Evolutionary conservation across 176 grass and related monocot species (phyloP), one percentile per base, ranked within the genome.

Genomic region (Paspalum notatum): DNA sequence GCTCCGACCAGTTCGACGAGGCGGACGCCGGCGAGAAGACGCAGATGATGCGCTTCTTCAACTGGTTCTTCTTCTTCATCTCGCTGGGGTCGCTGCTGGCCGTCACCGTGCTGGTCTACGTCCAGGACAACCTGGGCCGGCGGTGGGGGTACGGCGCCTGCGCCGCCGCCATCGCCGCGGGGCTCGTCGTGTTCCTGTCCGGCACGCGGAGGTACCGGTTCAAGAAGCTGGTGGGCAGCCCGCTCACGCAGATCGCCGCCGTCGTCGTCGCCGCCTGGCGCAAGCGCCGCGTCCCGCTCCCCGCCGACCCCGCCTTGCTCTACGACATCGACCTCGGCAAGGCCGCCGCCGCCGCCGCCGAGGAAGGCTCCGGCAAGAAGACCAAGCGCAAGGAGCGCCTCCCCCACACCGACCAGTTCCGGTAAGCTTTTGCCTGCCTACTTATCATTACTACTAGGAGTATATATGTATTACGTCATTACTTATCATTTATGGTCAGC

Each of bases 1-100:
- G 96, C 0, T 99, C 89, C 3, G 92, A 99, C 82, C 96, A 99
- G 89, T 99, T 99, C 71, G 96, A 99, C 75, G 93, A 93, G 74
- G 4, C 72, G 3, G 21, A 99, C 88, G 0, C 0, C 8, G 27
- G 1, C 6, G 96, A 99, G 91, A 86, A 84, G 84, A 7, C 14
- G 40, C 86, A 90, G 72, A 99, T 99, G 96, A 88, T 91, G 86
- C 80, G 43, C 45, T 99, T 99, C 87, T 95, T 99, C 88, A 88
- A 90, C 79, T 95, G 96, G 92, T 99, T 99, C 85, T 99, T 95
- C 86, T 99, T 99, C 89, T 93, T 95, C 83, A 95, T 99, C 78
- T 95, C 90, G 82, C 82, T 99, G 4, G 96, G 96, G 1, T 91
- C 96, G 8, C 89, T 99, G 16, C 62, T 99, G 11, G 92, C 92